A percentile compares a stretch with the other conserved stretches of the same genome.
Conservation (phyloP, 1,139 yeast genomes). For the Diutina pseudorugosa region DNA sequence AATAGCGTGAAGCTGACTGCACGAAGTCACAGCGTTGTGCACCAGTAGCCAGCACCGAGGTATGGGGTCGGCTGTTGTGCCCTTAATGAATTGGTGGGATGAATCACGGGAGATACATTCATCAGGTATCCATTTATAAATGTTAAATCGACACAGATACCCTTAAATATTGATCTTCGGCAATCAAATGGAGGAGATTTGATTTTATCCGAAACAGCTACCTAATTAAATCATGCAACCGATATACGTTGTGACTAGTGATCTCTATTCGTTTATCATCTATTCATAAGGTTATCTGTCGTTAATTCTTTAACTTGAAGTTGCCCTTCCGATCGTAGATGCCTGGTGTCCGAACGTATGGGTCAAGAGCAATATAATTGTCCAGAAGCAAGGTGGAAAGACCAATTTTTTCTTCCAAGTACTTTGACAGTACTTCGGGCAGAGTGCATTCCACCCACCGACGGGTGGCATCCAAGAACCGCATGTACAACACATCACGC, state of each 20-base stretch:
- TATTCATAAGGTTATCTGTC: not conserved
- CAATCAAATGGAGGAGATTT: too few relatives aligned
- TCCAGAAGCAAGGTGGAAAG: constrained; percentile 36
- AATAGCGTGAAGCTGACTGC: too few relatives aligned
- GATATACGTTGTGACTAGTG: not conserved
- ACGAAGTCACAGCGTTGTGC: too few relatives aligned
- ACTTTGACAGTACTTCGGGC: constrained; percentile 28
- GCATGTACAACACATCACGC: constrained; percentile 33
- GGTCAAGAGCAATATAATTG: constrained; percentile 56
- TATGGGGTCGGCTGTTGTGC: too few relatives aligned
- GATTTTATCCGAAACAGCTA: too few relatives aligned
- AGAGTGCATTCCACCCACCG: constrained; percentile 50
- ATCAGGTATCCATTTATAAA: too few relatives aligned
- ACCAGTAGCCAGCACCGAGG: too few relatives aligned
- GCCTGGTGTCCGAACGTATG: constrained; percentile 59
- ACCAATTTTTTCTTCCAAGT: constrained; percentile 33
- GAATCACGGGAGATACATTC: too few relatives aligned
- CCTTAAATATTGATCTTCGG: too few relatives aligned
- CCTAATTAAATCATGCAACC: too few relatives aligned
- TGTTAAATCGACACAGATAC: too few relatives aligned
- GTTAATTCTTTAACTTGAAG: not conserved
- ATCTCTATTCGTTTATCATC: not conserved
- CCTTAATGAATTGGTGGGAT: too few relatives aligned
- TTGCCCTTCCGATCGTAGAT: constrained; percentile 41
- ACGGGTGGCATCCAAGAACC: constrained; percentile 44